Conservation (phyloP, 177 flowering plant genomes). For the Vitis hybrid region DNA sequence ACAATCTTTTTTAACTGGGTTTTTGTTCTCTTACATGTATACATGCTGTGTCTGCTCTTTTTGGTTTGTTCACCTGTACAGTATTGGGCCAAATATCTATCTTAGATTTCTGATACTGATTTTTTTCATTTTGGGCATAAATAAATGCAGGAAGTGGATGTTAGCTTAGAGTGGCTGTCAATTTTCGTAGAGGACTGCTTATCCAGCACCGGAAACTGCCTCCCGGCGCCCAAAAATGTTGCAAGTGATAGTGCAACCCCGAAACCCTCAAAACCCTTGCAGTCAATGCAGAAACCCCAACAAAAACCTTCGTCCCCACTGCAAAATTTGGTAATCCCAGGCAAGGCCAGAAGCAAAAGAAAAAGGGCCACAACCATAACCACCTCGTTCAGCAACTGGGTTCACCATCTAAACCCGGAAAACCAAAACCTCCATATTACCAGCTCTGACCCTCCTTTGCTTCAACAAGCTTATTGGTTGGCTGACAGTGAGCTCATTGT, state of each 20-base stretch:
- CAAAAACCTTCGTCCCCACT: constrained; percentile 18
- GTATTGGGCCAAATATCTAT: too few species aligned
- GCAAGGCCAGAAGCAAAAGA: constrained; percentile 60
- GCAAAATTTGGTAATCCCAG: constrained; percentile 34
- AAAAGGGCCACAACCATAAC: constrained; percentile 26
- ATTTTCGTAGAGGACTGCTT: constrained; percentile 59
- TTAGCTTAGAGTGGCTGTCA: constrained; percentile 60
- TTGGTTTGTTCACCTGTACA: too few species aligned
- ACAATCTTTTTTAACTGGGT: background rate
- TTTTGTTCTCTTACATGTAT: background rate
- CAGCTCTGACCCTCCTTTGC: constrained; percentile 47
- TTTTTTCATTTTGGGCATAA: background rate
- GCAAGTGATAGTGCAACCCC: background rate
- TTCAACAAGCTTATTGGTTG: constrained; percentile 58
- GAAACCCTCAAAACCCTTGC: constrained; percentile 15
- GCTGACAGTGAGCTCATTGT: constrained; percentile 64
- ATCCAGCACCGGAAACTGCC: constrained; percentile 38
- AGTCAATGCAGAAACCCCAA: constrained; percentile 12
- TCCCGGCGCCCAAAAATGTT: constrained; percentile 17
- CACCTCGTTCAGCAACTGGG: constrained; percentile 14
- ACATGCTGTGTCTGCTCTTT: too few species aligned
- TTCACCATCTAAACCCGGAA: constrained; percentile 14
- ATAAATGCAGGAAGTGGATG: constrained; percentile 47
- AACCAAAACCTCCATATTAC: constrained; percentile 15
- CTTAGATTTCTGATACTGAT: background rate